Conservation (phyloP, 2,329 filamentous ascomycete species). For the Hypoxylon sp. region DNA sequence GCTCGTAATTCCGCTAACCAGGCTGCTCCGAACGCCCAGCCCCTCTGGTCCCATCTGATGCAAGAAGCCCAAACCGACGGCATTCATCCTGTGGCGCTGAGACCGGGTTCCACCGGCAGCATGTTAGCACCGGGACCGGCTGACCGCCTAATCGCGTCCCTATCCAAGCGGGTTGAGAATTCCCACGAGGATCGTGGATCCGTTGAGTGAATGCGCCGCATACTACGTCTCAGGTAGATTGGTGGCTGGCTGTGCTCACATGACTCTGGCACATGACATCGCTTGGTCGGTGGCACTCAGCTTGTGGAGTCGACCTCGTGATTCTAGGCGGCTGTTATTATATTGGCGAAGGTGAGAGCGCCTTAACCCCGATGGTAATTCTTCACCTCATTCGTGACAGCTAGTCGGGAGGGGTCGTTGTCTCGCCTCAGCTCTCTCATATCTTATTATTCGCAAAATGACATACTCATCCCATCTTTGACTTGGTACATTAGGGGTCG, state of each 20-base stretch:
- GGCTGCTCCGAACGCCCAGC: constrained; percentile 1
- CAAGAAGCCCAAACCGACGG: constrained; percentile 4
- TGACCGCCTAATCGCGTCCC: constrained; percentile 11
- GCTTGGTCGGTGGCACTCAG: neutral
- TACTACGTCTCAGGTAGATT: neutral
- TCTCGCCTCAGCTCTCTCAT: constrained; percentile 11
- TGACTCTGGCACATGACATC: constrained; percentile 3
- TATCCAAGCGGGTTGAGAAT: constrained; percentile 1
- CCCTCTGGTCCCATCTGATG: neutral
- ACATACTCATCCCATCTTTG: neutral
- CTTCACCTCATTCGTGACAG: neutral
- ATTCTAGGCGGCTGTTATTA: constrained; percentile 5
- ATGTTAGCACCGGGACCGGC: constrained; percentile 10
- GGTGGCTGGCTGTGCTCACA: constrained; percentile 14
- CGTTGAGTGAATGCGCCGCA: neutral
- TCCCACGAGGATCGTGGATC: neutral
- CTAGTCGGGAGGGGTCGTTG: neutral
- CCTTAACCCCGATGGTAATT: neutral
- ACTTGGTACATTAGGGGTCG: neutral
- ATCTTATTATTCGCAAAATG: neutral
- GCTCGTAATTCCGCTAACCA: constrained; percentile 5
- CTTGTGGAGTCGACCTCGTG: neutral
- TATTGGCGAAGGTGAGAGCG: neutral
- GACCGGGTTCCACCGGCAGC: constrained; percentile 32
- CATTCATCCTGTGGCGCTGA: constrained; percentile 21